Evolutionary conservation across 192 early-diverging fungal species (phyloP).

Genomic region (Linnemannia schmuckeri): DNA sequence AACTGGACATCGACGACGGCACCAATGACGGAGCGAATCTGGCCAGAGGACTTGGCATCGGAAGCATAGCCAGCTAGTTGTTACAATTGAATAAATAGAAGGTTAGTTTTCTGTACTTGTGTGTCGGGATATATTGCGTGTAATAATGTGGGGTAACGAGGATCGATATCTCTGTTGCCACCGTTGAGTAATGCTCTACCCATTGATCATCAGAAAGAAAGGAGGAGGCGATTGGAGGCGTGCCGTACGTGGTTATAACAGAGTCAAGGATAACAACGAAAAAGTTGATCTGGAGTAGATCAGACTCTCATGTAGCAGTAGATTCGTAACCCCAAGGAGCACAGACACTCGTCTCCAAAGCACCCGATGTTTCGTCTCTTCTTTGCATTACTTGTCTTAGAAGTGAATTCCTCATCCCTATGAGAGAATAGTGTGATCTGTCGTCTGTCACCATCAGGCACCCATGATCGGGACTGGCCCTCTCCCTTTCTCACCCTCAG

Average conservation of each 20-base stretch:
- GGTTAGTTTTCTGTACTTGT: neutral
- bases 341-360: neutral
- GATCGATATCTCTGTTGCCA: neutral
- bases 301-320: neutral
- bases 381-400: neutral
- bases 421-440: neutral
- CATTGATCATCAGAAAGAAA: neutral
- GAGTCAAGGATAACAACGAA: neutral
- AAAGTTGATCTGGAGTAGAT: neutral
- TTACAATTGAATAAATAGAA: neutral
- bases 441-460: neutral
- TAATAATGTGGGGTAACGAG: neutral
- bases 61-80: constrained; percentile 70
- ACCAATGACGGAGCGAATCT: constrained; percentile 96
- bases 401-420: neutral
- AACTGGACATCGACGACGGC: constrained; percentile 99
- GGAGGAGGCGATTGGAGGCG: neutral
- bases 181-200: neutral
- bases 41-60: constrained; percentile 72
- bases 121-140: neutral
- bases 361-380: neutral
- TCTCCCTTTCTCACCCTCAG: neutral
- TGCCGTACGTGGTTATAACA: neutral
- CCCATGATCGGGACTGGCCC: constrained; percentile 17
- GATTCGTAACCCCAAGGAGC: neutral